A percentile compares a stretch with the other conserved stretches of the same genome.
phyloP scores from a whole-genome alignment of 805 yeast genomes.

The Saccharomycopsis guyanensis region DNA sequence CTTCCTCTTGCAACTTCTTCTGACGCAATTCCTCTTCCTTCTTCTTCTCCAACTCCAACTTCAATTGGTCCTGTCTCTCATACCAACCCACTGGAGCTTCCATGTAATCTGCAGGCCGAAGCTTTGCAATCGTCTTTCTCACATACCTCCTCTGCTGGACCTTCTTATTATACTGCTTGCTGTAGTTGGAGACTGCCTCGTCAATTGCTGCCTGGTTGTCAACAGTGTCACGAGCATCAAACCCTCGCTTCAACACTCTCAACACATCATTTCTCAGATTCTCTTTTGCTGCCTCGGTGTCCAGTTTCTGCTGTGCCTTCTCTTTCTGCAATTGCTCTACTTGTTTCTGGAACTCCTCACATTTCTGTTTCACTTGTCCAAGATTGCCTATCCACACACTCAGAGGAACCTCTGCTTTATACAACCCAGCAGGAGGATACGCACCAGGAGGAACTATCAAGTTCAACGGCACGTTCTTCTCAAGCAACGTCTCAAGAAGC shows the following conservation, averaged over 20 bases:
- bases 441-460: slow-evolving; percentile 36
- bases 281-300: background rate
- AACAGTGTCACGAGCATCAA: background rate
- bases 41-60: slow-evolving; percentile 9
- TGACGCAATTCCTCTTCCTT: slow-evolving; percentile 1
- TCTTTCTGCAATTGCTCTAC: slow-evolving; percentile 20
- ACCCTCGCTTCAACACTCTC: background rate
- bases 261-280: background rate
- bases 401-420: slow-evolving; percentile 1
- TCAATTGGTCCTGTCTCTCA: slow-evolving; percentile 13
- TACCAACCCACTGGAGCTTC: slow-evolving; percentile 20
- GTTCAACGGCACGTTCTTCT: slow-evolving; percentile 39
- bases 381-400: slow-evolving; percentile 19
- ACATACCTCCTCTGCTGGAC: background rate
- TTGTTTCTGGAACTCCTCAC: background rate
- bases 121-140: slow-evolving; percentile 1
- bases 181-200: background rate
- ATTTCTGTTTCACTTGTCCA: background rate
- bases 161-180: background rate
- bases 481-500: slow-evolving; percentile 39
- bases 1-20: background rate
- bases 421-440: slow-evolving; percentile 19
- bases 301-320: background rate
- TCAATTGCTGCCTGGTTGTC: slow-evolving; percentile 1
- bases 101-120: slow-evolving; percentile 12